These are phyloP conservation scores for Lepiota subincarnata DNA, from an alignment of 768 basidiomycete species.

Conservation along the genomic window DNA sequence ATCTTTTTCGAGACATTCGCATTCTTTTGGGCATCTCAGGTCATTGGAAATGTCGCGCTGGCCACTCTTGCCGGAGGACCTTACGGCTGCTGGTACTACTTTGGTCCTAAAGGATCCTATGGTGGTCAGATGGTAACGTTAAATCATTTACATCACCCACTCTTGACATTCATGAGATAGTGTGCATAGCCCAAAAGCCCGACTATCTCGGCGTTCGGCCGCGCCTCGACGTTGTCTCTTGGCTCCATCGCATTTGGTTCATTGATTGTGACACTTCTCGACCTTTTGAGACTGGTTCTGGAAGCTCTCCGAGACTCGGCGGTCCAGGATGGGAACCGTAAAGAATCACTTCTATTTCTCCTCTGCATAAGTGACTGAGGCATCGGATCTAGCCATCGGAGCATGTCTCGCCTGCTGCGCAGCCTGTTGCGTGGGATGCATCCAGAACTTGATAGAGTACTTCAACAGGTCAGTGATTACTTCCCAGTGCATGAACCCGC, in stretches of 20 bases:
- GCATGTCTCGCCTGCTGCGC: slow-evolving; percentile 77
- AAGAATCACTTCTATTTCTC: slow-evolving; percentile 22
- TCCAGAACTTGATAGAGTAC: slow-evolving; percentile 67
- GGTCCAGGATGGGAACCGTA: slow-evolving; percentile 61
- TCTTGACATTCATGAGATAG: neutral
- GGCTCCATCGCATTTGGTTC: slow-evolving; percentile 86
- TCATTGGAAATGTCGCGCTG: slow-evolving; percentile 73
- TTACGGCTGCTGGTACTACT: slow-evolving; percentile 81
- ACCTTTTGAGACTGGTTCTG: slow-evolving; percentile 60
- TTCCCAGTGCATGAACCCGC: neutral
- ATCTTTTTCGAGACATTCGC: slow-evolving; percentile 77
- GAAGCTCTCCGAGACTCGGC: slow-evolving; percentile 56
- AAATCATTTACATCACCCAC: neutral
- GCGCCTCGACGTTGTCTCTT: slow-evolving; percentile 74
- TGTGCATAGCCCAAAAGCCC: slow-evolving; percentile 58
- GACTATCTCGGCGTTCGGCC: slow-evolving; percentile 63
- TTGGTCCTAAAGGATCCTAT: slow-evolving; percentile 54
- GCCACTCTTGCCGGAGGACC: slow-evolving; percentile 80
- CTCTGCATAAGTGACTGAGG: neutral
- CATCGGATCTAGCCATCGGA: slow-evolving; percentile 49
- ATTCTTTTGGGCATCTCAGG: slow-evolving; percentile 85
- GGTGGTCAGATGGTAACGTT: slow-evolving; percentile 56
- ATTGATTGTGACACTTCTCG: slow-evolving; percentile 76
- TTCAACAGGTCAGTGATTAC: slow-evolving; percentile 59
- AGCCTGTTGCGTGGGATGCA: slow-evolving; percentile 68